phyloP scores from a whole-genome alignment of 2,329 filamentous ascomycete genomes.

The Nemania bipapillata region DNA sequence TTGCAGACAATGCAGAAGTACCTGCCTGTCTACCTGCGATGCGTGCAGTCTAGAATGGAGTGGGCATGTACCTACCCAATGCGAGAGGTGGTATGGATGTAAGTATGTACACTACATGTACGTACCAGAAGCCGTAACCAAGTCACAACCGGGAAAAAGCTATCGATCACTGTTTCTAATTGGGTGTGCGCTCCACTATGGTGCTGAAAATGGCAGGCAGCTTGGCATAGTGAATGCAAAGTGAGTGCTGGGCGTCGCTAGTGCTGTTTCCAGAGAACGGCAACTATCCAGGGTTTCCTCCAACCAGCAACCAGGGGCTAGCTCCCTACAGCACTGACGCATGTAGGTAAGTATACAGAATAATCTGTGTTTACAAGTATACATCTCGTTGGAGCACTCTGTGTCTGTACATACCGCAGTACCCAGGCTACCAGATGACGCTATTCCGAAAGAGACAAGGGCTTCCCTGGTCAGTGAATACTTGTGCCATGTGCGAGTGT shows the following conservation, averaged over 20 bases:
- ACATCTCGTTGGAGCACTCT: constrained; percentile 6
- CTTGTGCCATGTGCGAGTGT: constrained; percentile 27
- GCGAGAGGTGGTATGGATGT: too few relatives aligned
- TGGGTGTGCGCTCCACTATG: constrained; percentile 24
- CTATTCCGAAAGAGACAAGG: constrained; percentile 36
- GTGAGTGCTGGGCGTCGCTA: constrained; percentile 27
- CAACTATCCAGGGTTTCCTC: constrained; percentile 29
- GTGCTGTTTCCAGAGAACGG: constrained; percentile 32
- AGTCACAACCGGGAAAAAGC: constrained; percentile 25
- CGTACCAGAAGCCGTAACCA: background rate
- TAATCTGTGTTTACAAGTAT: too few relatives aligned
- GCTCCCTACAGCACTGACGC: background rate
- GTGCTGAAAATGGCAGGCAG: constrained; percentile 39
- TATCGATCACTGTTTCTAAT: constrained; percentile 20
- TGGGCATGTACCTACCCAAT: too few relatives aligned
- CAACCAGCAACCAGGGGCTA: constrained; percentile 4
- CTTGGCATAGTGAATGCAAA: constrained; percentile 14
- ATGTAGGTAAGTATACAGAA: too few relatives aligned
- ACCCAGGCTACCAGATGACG: constrained; percentile 6
- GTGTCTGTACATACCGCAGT: too few relatives aligned
- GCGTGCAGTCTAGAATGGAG: too few relatives aligned
- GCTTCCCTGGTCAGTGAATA: constrained; percentile 18
- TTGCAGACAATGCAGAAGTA: background rate
- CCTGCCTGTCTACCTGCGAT: too few relatives aligned
- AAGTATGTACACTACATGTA: background rate